Percentiles rank a stretch among this genome's conserved stretches.
Conservation (phyloP, 768 basidiomycete genomes). For the Lyophyllum decastes region DNA sequence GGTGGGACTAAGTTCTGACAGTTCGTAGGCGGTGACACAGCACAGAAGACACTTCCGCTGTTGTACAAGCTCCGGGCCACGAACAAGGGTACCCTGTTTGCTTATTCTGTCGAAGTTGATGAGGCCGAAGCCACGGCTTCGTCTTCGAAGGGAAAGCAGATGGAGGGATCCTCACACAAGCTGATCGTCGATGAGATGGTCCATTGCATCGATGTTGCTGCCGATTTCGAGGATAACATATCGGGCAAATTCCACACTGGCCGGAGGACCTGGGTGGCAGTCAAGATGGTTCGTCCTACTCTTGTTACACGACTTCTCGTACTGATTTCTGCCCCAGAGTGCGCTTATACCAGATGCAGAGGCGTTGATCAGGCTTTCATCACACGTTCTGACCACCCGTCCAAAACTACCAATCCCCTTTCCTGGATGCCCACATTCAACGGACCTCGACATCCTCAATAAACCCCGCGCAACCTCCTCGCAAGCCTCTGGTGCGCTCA, state of each 20-base stretch:
- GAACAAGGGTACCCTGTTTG: conserved; percentile 77
- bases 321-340: conserved; percentile 41
- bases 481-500: conserved; percentile 30
- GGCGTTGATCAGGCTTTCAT: conserved; percentile 62
- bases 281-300: conserved; percentile 66
- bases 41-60: conserved; percentile 63
- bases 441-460: conserved; percentile 59
- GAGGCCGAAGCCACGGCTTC: conserved; percentile 47
- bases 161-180: conserved; percentile 46
- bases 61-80: conserved; percentile 60
- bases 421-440: conserved; percentile 64
- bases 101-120: conserved; percentile 87
- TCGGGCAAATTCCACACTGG: conserved; percentile 27
- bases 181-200: conserved; percentile 76
- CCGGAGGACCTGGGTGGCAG: conserved; percentile 78
- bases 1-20: conserved; percentile 24
- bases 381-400: conserved; percentile 51
- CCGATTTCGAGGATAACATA: conserved; percentile 70
- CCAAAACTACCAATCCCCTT: conserved; percentile 47
- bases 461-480: background rate
- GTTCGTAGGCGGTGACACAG: conserved; percentile 91
- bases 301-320: background rate
- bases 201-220: conserved; percentile 74
- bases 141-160: conserved; percentile 16
- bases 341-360: conserved; percentile 68